Evolutionary conservation across 73 alveolate species (phyloP).

Genomic region (Paramecium pentaurelia): DNA sequence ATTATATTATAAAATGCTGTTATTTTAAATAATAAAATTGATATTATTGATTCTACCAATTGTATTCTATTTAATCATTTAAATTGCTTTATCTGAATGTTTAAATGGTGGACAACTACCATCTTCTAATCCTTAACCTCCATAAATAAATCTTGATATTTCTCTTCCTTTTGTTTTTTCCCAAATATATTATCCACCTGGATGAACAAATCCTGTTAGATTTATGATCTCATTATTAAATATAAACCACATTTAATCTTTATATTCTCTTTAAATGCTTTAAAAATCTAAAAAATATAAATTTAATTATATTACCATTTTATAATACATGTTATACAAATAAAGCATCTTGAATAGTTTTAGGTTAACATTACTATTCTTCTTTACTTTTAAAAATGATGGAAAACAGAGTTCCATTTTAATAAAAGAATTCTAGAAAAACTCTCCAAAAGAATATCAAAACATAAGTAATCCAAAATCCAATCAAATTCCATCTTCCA

Average conservation of each 20-base stretch:
- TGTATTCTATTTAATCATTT: slow-evolving; percentile 21
- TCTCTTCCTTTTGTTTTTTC: slow-evolving; percentile 70
- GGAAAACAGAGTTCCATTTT: background rate
- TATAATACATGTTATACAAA: background rate
- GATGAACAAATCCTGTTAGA: slow-evolving; percentile 59
- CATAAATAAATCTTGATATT: slow-evolving; percentile 70
- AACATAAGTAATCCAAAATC: background rate
- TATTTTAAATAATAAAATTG: background rate
- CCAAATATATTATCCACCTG: slow-evolving; percentile 73
- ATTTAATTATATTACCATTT: background rate
- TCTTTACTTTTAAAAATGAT: background rate
- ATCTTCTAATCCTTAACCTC: slow-evolving; percentile 68
- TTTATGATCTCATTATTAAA: slow-evolving; percentile 45
- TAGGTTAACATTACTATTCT: background rate
- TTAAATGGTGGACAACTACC: background rate
- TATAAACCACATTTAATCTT: slow-evolving; percentile 6
- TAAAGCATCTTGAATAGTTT: background rate
- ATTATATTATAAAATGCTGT: background rate
- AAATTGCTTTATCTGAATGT: slow-evolving; percentile 50
- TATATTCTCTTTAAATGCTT: background rate
- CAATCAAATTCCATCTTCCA: background rate
- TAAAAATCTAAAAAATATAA: background rate
- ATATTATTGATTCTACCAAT: background rate
- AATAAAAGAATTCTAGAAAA: background rate
- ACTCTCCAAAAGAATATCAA: background rate